phyloP scores from a whole-genome alignment of 169 alveolate genomes.

The Eimeria brunetti region DNA sequence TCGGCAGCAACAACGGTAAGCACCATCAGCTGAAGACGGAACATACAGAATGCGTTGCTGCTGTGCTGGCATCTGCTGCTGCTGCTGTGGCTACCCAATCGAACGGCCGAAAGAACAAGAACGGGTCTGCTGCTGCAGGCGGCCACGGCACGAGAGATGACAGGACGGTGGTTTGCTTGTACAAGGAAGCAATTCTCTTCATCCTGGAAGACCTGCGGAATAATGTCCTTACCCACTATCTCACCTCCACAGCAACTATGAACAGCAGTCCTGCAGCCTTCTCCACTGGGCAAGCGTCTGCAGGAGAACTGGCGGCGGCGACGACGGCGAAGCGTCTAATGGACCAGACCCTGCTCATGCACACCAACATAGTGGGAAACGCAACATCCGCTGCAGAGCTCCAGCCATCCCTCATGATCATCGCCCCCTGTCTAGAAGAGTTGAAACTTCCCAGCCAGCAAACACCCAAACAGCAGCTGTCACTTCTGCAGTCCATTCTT shows the following conservation, averaged over 20 bases:
- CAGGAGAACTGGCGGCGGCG: conserved; percentile 54
- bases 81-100: conserved; percentile 61
- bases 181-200: conserved; percentile 56
- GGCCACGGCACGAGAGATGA: conserved; percentile 1
- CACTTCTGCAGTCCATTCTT: conserved; percentile 58
- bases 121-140: neutral
- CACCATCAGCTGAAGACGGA: conserved; percentile 30
- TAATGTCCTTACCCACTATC: conserved; percentile 60
- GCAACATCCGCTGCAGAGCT: conserved; percentile 69
- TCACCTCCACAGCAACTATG: conserved; percentile 26
- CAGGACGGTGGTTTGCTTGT: conserved; percentile 51
- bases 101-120: conserved; percentile 21
- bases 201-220: conserved; percentile 51
- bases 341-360: conserved; percentile 69
- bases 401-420: conserved; percentile 53
- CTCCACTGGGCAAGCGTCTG: neutral
- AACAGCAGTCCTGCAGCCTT: neutral
- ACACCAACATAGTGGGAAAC: conserved; percentile 61
- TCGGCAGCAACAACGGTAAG: conserved; percentile 18
- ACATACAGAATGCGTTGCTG: conserved; percentile 27
- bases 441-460: conserved; percentile 72
- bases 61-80: conserved; percentile 55
- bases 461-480: conserved; percentile 61
- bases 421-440: conserved; percentile 75
- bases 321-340: conserved; percentile 58